phyloP scores from a whole-genome alignment of 805 yeast species.

The Sugiyamaella boreocaroliniensis region DNA sequence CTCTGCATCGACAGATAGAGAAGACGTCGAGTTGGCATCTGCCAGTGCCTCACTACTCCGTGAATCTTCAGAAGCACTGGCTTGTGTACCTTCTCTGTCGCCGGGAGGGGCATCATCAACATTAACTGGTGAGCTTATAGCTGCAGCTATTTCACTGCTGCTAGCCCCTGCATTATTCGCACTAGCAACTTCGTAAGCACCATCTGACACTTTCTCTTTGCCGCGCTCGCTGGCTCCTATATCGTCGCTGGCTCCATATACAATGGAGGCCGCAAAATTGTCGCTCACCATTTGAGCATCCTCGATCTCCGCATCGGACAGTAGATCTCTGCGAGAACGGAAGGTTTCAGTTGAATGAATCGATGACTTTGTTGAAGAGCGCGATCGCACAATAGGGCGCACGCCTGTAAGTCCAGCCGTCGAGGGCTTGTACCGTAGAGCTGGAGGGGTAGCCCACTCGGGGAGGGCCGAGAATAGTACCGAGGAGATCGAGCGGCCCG shows the following conservation, averaged over 20 bases:
- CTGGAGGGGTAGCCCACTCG: slow-evolving; percentile 4
- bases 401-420: slow-evolving; percentile 21
- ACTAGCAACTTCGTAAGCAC: too few relatives aligned
- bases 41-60: too few relatives aligned
- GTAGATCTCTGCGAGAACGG: slow-evolving; percentile 20
- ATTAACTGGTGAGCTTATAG: too few relatives aligned
- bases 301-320: slow-evolving; percentile 20
- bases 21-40: too few relatives aligned
- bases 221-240: too few relatives aligned
- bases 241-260: too few relatives aligned
- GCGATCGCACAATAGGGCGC: slow-evolving; percentile 4
- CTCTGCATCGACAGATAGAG: slow-evolving; percentile 11
- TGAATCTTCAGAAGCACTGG: too few relatives aligned
- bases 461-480: slow-evolving; percentile 10
- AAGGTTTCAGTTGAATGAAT: slow-evolving; percentile 18
- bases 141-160: too few relatives aligned
- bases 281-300: slow-evolving; percentile 24
- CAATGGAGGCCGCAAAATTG: slow-evolving; percentile 16
- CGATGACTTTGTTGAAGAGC: slow-evolving; percentile 22
- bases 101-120: too few relatives aligned
- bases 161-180: too few relatives aligned
- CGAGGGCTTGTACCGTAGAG: slow-evolving; percentile 16
- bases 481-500: slow-evolving; percentile 3
- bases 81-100: too few relatives aligned
- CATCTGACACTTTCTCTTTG: too few relatives aligned